Percentiles rank a stretch among this genome's conserved stretches.
Evolutionary conservation across 2,329 filamentous ascomycete species (phyloP).

Genomic region (Sarocladium strictum): DNA sequence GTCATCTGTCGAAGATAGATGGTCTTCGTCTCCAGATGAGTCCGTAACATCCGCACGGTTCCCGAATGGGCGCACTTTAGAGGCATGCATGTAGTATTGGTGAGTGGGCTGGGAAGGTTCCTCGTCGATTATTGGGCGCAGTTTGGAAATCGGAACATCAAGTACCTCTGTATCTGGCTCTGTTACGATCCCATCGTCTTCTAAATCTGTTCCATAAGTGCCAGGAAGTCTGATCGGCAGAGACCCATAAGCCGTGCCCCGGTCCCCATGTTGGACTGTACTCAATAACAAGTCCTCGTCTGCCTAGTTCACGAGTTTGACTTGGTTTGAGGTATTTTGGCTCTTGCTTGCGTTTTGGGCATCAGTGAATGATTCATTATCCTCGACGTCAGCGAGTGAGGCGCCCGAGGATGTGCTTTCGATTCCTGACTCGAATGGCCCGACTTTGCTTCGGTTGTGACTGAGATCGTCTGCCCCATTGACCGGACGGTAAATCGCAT

Average conservation of each 20-base stretch:
- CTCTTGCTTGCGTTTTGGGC: not conserved
- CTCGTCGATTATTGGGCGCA: conserved; percentile 14
- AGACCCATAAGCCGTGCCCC: not conserved
- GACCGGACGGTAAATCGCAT: not conserved
- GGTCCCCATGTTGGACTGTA: not conserved
- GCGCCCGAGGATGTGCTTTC: not conserved
- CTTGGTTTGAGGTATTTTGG: not conserved
- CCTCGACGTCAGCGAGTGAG: conserved; percentile 1
- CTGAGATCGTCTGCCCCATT: not conserved
- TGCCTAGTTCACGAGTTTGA: not conserved
- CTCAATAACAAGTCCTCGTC: not conserved
- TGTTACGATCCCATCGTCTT: not conserved
- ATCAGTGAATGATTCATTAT: conserved; percentile 1
- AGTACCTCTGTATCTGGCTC: not conserved
- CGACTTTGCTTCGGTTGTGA: conserved; percentile 15
- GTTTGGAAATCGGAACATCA: conserved; percentile 15
- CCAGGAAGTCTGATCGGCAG: not conserved
- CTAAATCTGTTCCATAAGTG: not conserved
- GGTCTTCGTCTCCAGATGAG: not conserved
- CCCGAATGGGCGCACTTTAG: conserved; percentile 11
- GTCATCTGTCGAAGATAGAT: not conserved
- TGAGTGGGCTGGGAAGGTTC: not conserved
- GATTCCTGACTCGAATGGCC: conserved; percentile 12
- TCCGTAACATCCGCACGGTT: not conserved
- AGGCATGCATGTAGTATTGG: not conserved